These are phyloP conservation scores for Fusarium agapanthi DNA, from an alignment of 2,329 filamentous ascomycete species.

Conservation along the genomic window DNA sequence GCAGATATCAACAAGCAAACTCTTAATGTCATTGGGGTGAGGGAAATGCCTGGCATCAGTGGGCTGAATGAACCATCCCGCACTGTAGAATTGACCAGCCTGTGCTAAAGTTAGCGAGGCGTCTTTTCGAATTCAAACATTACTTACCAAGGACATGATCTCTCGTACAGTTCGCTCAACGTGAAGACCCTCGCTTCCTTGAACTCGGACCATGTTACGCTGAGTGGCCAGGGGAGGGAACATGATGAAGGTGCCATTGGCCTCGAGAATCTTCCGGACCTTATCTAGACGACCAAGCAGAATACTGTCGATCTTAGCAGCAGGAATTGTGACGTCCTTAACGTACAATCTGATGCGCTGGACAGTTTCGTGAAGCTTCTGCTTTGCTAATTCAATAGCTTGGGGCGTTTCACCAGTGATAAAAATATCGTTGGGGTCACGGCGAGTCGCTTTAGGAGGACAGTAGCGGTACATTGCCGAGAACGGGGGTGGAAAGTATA, in stretches of 20 bases:
- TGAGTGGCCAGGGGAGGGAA: conserved; percentile 89
- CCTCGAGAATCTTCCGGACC: conserved; percentile 96
- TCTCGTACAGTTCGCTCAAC: conserved; percentile 95
- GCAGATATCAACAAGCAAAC: conserved; percentile 95
- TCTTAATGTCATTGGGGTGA: conserved; percentile 77
- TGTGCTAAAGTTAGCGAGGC: conserved; percentile 49
- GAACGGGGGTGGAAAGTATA: conserved; percentile 97
- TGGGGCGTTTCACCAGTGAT: conserved; percentile 91
- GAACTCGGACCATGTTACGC: conserved; percentile 85
- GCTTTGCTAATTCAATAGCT: conserved; percentile 87
- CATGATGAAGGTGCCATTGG: conserved; percentile 93
- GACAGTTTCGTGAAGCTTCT: conserved; percentile 87
- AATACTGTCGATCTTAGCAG: conserved; percentile 94
- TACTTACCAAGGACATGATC: conserved; percentile 87
- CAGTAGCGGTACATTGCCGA: conserved; percentile 91
- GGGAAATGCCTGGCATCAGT: conserved; percentile 71
- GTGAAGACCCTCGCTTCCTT: conserved; percentile 91
- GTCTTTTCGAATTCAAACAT: too few species aligned
- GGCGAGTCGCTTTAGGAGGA: conserved; percentile 80
- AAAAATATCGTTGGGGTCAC: conserved; percentile 90
- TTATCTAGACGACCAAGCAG: conserved; percentile 92
- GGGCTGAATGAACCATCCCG: conserved; percentile 92
- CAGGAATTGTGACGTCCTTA: conserved; percentile 90
- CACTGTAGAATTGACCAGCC: conserved; percentile 97
- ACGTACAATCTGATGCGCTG: conserved; percentile 83